phyloP scores from a whole-genome alignment of 2,329 filamentous ascomycete species.

The Sclerotinia trifoliorum region DNA sequence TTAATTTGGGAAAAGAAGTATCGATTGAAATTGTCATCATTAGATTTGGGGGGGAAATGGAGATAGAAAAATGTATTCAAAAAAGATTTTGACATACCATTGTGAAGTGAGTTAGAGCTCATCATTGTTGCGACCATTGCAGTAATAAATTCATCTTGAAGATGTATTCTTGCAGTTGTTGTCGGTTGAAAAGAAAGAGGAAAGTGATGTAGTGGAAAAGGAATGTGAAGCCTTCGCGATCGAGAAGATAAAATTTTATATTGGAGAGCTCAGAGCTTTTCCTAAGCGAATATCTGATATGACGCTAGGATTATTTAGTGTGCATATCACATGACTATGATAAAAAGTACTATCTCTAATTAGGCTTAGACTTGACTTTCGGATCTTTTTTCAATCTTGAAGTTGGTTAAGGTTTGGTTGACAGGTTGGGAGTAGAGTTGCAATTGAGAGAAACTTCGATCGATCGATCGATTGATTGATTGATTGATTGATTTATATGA shows the following conservation, averaged over 20 bases:
- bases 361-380: not conserved
- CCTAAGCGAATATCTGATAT: constrained; percentile 16
- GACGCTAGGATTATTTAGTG: constrained; percentile 3
- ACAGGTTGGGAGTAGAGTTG: not conserved
- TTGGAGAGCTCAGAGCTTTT: constrained; percentile 10
- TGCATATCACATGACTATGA: not conserved
- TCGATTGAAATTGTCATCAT: constrained; percentile 67
- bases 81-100: constrained; percentile 26
- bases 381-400: not conserved
- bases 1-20: constrained; percentile 84
- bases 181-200: not conserved
- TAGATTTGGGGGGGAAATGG: constrained; percentile 23
- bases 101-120: not conserved
- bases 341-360: not conserved
- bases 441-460: no score
- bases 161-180: not conserved
- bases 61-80: constrained; percentile 8
- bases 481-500: not conserved
- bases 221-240: not conserved
- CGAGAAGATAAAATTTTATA: constrained; percentile 18
- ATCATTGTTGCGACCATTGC: not conserved
- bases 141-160: not conserved
- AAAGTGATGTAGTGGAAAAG: not conserved
- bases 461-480: no score
- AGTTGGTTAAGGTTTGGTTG: not conserved